These are phyloP conservation scores for Emergomyces pasteurianus DNA, from an alignment of 2,329 filamentous ascomycete species.

Conservation along the genomic window DNA sequence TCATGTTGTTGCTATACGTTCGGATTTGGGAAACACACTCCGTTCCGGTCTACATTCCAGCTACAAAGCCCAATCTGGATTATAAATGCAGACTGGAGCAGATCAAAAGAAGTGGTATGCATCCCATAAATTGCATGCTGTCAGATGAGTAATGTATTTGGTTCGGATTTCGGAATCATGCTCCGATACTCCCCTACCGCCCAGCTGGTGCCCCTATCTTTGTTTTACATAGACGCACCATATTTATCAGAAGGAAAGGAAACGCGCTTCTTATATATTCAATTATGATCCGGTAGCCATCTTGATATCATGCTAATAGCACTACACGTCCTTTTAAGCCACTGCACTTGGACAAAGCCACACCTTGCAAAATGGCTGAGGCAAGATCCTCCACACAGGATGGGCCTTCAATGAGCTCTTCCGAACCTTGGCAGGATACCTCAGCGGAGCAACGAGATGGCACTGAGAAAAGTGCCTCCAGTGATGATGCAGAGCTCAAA, in stretches of 20 bases:
- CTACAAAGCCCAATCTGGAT: background rate
- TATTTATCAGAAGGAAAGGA: background rate
- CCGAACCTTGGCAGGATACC: background rate
- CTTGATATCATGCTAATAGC: background rate
- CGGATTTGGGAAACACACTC: background rate
- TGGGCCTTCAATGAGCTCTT: background rate
- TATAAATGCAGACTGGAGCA: background rate
- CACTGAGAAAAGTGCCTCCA: slow-evolving; percentile 5
- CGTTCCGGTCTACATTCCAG: background rate
- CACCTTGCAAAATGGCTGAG: background rate
- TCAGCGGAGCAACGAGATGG: background rate
- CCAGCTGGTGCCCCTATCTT: background rate
- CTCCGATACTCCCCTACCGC: background rate
- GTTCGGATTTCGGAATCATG: background rate
- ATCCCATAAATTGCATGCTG: background rate
- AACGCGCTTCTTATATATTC: background rate
- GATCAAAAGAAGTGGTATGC: background rate
- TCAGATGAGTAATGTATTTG: background rate
- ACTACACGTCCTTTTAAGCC: background rate
- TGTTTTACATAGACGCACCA: background rate
- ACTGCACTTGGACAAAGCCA: background rate
- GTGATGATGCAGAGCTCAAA: slow-evolving; percentile 10
- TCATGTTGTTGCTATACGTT: background rate
- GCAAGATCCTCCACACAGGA: background rate
- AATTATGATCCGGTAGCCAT: background rate